Conservation (phyloP, 495 filamentous ascomycete species). For the Hypoxylon cercidicola region DNA sequence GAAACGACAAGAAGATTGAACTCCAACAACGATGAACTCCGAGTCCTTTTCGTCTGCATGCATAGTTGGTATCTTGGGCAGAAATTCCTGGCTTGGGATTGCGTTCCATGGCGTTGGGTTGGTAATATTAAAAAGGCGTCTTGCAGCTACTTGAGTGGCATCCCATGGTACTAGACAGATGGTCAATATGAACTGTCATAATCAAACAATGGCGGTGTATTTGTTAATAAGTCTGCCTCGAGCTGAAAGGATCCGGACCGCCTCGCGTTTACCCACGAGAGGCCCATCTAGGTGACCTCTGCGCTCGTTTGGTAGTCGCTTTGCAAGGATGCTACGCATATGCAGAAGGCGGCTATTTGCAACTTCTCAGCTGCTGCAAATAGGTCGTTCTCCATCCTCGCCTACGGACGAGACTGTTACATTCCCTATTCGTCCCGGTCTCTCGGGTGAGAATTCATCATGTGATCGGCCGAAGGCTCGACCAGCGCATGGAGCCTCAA, state of each 20-base stretch:
- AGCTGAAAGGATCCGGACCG: constrained; percentile 10
- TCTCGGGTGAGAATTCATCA: constrained; percentile 4
- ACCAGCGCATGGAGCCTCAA: background rate
- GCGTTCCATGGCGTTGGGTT: constrained; percentile 47
- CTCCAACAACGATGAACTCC: constrained; percentile 28
- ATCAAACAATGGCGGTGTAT: constrained; percentile 1
- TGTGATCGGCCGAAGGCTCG: constrained; percentile 18
- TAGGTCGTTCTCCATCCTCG: constrained; percentile 1
- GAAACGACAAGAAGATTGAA: constrained; percentile 63
- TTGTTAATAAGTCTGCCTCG: constrained; percentile 9
- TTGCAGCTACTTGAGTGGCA: constrained; percentile 7
- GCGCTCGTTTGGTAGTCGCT: constrained; percentile 23
- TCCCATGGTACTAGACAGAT: constrained; percentile 16
- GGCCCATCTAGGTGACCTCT: constrained; percentile 6
- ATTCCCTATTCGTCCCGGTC: constrained; percentile 3
- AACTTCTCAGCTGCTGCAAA: constrained; percentile 6
- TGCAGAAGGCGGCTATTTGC: constrained; percentile 14
- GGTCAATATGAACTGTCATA: constrained; percentile 18
- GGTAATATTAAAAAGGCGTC: constrained; percentile 37
- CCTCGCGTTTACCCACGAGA: constrained; percentile 11
- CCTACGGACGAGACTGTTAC: constrained; percentile 1
- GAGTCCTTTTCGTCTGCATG: background rate
- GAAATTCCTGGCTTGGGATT: constrained; percentile 25
- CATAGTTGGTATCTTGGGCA: constrained; percentile 13
- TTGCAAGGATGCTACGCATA: constrained; percentile 10